Base-by-base conservation (phyloP, 345 rosid species). In the Cochlearia excelsa region DNA sequence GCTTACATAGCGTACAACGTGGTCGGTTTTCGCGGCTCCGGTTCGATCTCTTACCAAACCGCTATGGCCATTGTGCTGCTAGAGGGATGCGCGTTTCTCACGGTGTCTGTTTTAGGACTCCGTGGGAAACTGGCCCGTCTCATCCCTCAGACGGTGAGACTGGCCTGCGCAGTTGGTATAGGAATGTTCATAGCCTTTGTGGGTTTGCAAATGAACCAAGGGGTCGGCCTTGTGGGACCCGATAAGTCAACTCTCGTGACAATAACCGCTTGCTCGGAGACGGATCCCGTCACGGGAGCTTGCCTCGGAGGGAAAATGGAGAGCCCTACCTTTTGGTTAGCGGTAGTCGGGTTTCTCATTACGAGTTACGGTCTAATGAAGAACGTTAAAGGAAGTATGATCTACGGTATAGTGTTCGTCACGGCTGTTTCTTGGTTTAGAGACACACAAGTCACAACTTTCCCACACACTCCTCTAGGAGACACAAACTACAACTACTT, bases 161-260 rank as follows among this genome's bases (percentile, higher is more conserved):
- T 83, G 0, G 85, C 88, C 3, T 82, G 80, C 4, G 90, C 88
- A 0, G 95, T 80, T 0, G 93, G 96, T 4, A 86, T 84, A 3
- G 98, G 98, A 23, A 73, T 92, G 50, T 88, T 92, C 54, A 92
- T 92, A 0, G 95, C 98, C 0, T 92, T 92, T 29, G 85, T 82
- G 0, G 98, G 98, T 46, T 76, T 86, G 4, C 98, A 92, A 34
- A 54, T 64, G 68, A 87, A 88, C 60, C 93, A 86, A 10, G 98
- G 96, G 0, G 45, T 88, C 39, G 96, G 98, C 30, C 87, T 92
- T 1, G 57, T 92, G 5, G 96, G 96, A 51, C 95, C 96, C 0
- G 96, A 92, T 11, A 69, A 77, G 9, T 78, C 86, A 3, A 88
- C 87, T 0, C 30, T 88, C 26, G 63, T 92, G 23, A 84, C 93